Percentiles rank a stretch among this genome's conserved stretches.
Conservation (phyloP, 352 stramenopile species). For the Phytopythium montanum region DNA sequence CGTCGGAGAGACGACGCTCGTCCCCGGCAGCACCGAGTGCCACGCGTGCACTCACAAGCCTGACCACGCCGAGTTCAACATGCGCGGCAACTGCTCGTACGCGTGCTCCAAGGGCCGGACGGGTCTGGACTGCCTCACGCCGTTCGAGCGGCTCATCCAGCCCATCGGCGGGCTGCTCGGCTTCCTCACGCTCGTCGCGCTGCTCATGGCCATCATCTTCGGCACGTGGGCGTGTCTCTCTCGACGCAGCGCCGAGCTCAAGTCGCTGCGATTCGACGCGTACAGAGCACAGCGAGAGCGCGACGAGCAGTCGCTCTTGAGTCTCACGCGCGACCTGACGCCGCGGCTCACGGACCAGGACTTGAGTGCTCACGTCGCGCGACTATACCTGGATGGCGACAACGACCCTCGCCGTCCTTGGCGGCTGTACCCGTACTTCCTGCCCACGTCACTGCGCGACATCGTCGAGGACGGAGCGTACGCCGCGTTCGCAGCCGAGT, state of each 20-base stretch:
- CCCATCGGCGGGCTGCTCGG: constrained; percentile 72
- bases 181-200: constrained; percentile 70
- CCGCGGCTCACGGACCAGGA: constrained; percentile 78
- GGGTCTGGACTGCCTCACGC: constrained; percentile 75
- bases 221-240: constrained; percentile 68
- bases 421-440: constrained; percentile 55
- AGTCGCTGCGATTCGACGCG: constrained; percentile 49
- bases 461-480: constrained; percentile 80
- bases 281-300: constrained; percentile 74
- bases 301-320: constrained; percentile 68
- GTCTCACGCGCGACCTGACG: constrained; percentile 66
- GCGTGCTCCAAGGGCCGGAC: constrained; percentile 76
- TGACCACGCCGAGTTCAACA: constrained; percentile 68
- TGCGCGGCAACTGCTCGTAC: constrained; percentile 77
- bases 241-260: constrained; percentile 46
- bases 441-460: constrained; percentile 50
- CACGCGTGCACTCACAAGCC: constrained; percentile 54
- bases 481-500: constrained; percentile 59
- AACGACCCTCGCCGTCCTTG: constrained; percentile 70
- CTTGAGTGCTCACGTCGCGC: constrained; percentile 59
- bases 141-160: constrained; percentile 79
- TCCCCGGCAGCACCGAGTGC: constrained; percentile 47
- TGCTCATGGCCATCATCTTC: constrained; percentile 46
- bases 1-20: constrained; percentile 65
- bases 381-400: constrained; percentile 69